Base-by-base conservation (phyloP, 352 stramenopile genomes). In the Achlya hypogyna region DNA sequence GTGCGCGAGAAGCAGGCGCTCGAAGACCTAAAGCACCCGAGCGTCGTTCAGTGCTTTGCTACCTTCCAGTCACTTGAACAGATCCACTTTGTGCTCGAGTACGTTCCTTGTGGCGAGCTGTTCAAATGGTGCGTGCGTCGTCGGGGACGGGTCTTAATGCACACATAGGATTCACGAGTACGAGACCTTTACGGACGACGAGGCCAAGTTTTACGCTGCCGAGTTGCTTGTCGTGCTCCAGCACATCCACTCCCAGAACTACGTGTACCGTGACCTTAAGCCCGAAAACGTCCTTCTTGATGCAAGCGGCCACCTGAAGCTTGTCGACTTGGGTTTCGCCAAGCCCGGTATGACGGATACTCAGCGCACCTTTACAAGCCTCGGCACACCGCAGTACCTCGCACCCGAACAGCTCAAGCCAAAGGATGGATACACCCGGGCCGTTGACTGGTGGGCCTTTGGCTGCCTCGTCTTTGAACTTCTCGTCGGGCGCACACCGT, bases 201-300 rank as follows among this genome's bases (percentile, higher is more conserved):
- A 88, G 69, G 72, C 82, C 71, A 90, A 89, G 69, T 93, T 93
- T 59, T 93, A 90, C 71, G 81, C 81, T 6, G 74, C 78, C 0
- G 80, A 89, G 59, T 72, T 89, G 20, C 58, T 89, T 35, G 38
- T 79, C n/a, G 84, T 87, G 32, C 69, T 93, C 51, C 73, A 81
- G 51, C 70, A 53, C 14, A 80, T 78, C 18, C 84, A 91, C 35
- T 25, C 31, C 1, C 75, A 84, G 29, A 72, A 74, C 16, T 87
- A 76, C 58, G 89, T 96, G 72, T 96, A 95, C 71, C 75, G 87
- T 8, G 87, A 97, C 53, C 74, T 97, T 35, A 96, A 97, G 72
- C 88, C 88, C 4, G 86, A 96, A 58, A 97, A 97, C 67, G 78
- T 97, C 51, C 60, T 97, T 62, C 70, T 97, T 45, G 84, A 93